These are phyloP conservation scores for Cornus kousa DNA, from an alignment of 148 eudicot genomes.

Conservation along the genomic window DNA sequence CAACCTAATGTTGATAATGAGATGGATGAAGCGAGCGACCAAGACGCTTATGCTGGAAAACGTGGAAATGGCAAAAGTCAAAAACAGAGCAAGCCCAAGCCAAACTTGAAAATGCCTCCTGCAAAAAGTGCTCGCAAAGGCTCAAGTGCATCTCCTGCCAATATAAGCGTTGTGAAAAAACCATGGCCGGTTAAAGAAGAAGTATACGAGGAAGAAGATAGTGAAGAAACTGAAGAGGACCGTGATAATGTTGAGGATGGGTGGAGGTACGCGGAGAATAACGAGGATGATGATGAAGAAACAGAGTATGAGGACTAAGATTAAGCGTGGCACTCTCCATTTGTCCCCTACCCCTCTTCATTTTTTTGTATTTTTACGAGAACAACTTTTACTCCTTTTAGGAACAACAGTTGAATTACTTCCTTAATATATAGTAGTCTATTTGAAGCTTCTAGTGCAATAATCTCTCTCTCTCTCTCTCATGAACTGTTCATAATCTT, in stretches of 20 bases:
- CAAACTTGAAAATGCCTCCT: constrained; percentile 70
- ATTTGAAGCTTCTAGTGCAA: too few species aligned
- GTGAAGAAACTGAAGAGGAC: constrained; percentile 97
- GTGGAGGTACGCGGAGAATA: constrained; percentile 69
- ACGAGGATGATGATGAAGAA: constrained; percentile 90
- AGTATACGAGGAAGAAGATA: constrained; percentile 74
- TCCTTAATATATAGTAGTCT: neutral
- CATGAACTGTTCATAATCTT: too few species aligned
- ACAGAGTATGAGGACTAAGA: constrained; percentile 77
- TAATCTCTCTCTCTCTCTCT: too few species aligned
- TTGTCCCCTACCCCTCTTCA: neutral
- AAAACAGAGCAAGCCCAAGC: constrained; percentile 66
- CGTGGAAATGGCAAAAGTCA: constrained; percentile 49
- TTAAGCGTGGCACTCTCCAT: neutral
- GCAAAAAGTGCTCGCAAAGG: constrained; percentile 54
- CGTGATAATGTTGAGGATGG: constrained; percentile 68
- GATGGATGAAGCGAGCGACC: constrained; percentile 87
- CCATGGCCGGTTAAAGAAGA: constrained; percentile 75
- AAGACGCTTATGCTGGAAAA: constrained; percentile 58
- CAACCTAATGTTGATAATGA: constrained; percentile 55
- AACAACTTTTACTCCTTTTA: too few species aligned
- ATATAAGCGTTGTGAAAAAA: constrained; percentile 46
- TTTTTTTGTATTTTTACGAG: neutral
- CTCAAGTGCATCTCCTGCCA: constrained; percentile 41
- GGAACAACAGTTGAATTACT: neutral